These are phyloP conservation scores for Sarocladium oryzae DNA, from an alignment of 2,329 filamentous ascomycete genomes.

Conservation along the genomic window DNA sequence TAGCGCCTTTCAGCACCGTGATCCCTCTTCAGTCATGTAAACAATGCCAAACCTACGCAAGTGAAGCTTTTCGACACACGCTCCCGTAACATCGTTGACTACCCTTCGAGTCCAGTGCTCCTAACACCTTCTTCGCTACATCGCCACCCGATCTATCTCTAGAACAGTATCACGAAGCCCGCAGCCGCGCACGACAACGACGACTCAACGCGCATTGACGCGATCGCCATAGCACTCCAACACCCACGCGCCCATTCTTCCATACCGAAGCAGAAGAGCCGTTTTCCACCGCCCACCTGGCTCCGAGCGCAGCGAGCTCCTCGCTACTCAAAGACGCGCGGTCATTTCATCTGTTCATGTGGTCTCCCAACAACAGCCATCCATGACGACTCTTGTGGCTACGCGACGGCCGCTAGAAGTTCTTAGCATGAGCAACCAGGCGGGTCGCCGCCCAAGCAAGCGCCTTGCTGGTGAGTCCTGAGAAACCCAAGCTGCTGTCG, in stretches of 20 bases:
- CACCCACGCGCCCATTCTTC: not conserved
- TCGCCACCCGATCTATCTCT: not conserved
- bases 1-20: slow-evolving; percentile 14
- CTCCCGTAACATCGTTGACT: not conserved
- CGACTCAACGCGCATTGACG: slow-evolving; percentile 1
- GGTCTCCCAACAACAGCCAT: slow-evolving; percentile 34
- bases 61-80: slow-evolving; percentile 10
- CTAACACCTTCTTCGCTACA: not conserved
- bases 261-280: slow-evolving; percentile 11
- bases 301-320: not conserved
- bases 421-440: slow-evolving; percentile 63
- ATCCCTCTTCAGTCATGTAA: slow-evolving; percentile 22
- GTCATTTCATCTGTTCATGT: not conserved
- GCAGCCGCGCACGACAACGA: slow-evolving; percentile 20
- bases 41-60: slow-evolving; percentile 9
- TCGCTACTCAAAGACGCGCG: not conserved
- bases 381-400: slow-evolving; percentile 65
- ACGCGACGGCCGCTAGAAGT: slow-evolving; percentile 58
- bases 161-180: slow-evolving; percentile 1
- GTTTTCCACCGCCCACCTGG: slow-evolving; percentile 15
- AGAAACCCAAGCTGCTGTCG: not conserved
- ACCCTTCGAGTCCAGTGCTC: not conserved
- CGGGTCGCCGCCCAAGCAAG: slow-evolving; percentile 57
- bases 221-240: not conserved
- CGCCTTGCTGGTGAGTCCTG: slow-evolving; percentile 52